These are phyloP conservation scores for Nitzschia sp. DNA, from an alignment of 108 stramenopile genomes.

Conservation along the genomic window DNA sequence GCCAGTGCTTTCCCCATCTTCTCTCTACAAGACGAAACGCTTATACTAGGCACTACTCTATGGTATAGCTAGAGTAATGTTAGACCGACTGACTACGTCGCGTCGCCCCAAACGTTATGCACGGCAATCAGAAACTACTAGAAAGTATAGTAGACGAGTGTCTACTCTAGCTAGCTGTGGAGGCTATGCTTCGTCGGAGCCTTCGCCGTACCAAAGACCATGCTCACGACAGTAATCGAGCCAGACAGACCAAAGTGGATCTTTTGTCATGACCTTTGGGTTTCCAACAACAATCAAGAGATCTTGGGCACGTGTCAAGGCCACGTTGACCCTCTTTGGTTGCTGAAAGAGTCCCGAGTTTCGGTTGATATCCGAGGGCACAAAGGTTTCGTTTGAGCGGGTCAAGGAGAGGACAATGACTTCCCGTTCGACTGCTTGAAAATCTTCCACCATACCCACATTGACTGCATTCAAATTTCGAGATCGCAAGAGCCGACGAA, in stretches of 20 bases:
- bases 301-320: constrained; percentile 68
- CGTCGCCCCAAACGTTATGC: no score
- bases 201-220: constrained; percentile 70
- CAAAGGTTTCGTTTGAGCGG: constrained; percentile 48
- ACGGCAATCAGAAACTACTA: no score
- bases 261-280: constrained; percentile 56
- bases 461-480: constrained; percentile 46
- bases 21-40: no score
- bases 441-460: constrained; percentile 78
- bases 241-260: constrained; percentile 61
- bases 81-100: no score
- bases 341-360: constrained; percentile 66
- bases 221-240: constrained; percentile 66
- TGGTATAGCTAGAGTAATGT: no score
- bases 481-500: constrained; percentile 52
- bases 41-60: no score
- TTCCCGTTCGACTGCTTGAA: constrained; percentile 73
- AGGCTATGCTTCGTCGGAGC: no score
- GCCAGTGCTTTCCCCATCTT: no score
- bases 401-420: constrained; percentile 71
- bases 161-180: no score
- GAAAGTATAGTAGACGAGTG: no score
- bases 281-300: constrained; percentile 72
- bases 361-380: constrained; percentile 45
- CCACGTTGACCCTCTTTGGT: constrained; percentile 73